Conservation (phyloP, 495 filamentous ascomycete genomes). For the Podospora pseudopauciseta region DNA sequence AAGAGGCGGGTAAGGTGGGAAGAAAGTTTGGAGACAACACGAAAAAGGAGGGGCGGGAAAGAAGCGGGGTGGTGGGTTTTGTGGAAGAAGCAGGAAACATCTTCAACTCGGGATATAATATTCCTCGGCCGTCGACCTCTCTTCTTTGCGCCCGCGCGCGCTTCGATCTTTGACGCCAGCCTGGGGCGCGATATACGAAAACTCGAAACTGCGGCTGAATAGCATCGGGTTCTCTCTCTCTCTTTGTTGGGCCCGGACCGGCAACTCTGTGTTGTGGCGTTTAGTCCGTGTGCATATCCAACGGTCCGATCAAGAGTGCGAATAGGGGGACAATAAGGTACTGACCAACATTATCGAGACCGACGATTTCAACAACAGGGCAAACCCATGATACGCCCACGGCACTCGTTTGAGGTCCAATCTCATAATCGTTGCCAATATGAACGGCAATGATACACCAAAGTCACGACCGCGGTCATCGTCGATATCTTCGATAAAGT, state of each 20-base stretch:
- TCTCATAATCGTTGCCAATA: not conserved
- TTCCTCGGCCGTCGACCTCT: not conserved
- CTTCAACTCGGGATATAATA: not conserved
- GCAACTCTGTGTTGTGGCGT: not conserved
- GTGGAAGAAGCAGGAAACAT: not conserved
- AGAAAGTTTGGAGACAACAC: not conserved
- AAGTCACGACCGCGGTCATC: not conserved
- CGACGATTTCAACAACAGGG: not conserved
- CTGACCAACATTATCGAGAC: not conserved
- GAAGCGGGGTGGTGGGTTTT: not conserved
- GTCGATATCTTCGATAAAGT: not conserved
- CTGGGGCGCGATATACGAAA: not conserved
- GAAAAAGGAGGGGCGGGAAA: not conserved
- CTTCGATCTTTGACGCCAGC: not conserved
- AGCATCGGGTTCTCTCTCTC: not conserved
- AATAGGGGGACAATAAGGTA: not conserved
- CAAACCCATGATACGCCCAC: not conserved
- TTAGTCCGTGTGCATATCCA: not conserved
- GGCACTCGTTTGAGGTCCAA: not conserved
- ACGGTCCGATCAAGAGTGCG: not conserved
- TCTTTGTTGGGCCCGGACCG: not conserved
- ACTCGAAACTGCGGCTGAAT: not conserved
- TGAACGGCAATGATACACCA: not conserved
- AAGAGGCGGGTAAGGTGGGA: not conserved
- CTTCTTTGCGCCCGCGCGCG: not conserved